Conservation (phyloP, 495 filamentous ascomycete species). For the Aspergillus conjunctus region DNA sequence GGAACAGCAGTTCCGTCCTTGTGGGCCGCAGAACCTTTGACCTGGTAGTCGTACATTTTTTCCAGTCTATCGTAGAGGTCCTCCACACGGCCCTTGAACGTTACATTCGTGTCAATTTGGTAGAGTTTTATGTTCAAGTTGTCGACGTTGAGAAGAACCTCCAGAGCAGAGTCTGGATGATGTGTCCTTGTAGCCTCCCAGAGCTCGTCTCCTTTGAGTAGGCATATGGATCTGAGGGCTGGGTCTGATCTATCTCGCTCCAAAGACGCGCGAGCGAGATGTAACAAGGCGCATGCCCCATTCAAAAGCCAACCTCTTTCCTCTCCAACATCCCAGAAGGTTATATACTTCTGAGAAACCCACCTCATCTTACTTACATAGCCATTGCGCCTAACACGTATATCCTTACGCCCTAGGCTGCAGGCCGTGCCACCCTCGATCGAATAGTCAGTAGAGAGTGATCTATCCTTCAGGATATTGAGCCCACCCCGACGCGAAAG, state of each 20-base stretch:
- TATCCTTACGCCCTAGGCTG: conserved; percentile 16
- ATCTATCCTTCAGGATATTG: neutral
- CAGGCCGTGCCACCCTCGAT: neutral
- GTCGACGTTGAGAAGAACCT: conserved; percentile 19
- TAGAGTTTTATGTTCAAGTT: conserved; percentile 29
- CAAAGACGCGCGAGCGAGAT: conserved; percentile 40
- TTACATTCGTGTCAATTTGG: conserved; percentile 17
- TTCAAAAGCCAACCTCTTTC: conserved; percentile 43
- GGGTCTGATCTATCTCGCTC: conserved; percentile 22
- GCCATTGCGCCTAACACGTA: conserved; percentile 8
- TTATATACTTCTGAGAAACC: conserved; percentile 29
- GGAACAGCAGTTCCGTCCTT: conserved; percentile 4
- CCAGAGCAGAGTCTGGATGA: conserved; percentile 15
- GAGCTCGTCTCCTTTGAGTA: conserved; percentile 13
- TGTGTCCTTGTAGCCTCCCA: conserved; percentile 2
- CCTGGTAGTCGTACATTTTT: conserved; percentile 35
- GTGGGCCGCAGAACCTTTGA: neutral
- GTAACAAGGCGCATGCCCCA: conserved; percentile 41
- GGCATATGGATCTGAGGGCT: conserved; percentile 17
- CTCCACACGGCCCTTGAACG: conserved; percentile 28
- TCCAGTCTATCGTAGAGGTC: conserved; percentile 31
- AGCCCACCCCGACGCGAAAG: neutral
- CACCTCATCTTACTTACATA: conserved; percentile 26
- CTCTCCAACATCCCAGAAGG: conserved; percentile 39
- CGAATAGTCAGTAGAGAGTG: conserved; percentile 2